Percentiles rank a stretch among this genome's conserved stretches.
These are phyloP conservation scores for Claviceps purpurea DNA, from an alignment of 2,329 filamentous ascomycete species.

Conservation along the genomic window DNA sequence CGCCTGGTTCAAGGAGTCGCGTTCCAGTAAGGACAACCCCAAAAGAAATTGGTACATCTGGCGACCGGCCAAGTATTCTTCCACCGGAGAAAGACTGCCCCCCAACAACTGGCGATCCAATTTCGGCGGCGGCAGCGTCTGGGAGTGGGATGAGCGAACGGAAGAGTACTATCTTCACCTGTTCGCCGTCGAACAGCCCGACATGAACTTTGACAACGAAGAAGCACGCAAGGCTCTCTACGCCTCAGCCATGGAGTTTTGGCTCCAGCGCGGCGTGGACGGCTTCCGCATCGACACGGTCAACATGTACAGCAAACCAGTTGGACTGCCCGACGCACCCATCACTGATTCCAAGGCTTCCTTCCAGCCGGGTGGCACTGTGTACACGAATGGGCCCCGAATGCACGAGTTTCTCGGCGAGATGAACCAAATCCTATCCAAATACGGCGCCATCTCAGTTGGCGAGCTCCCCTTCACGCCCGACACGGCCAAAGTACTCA, in stretches of 20 bases:
- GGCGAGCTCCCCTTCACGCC: conserved; percentile 55
- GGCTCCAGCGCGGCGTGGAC: conserved; percentile 60
- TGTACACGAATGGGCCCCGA: conserved; percentile 54
- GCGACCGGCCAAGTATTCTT: conserved; percentile 36
- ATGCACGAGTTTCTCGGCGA: conserved; percentile 56
- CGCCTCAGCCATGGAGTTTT: conserved; percentile 60
- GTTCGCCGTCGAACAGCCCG: conserved; percentile 64
- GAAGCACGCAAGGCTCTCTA: conserved; percentile 57
- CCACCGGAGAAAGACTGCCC: conserved; percentile 47
- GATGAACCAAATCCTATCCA: conserved; percentile 46
- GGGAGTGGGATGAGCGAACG: conserved; percentile 60
- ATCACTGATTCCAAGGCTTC: conserved; percentile 31
- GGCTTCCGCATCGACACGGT: conserved; percentile 67
- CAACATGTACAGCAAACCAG: conserved; percentile 56
- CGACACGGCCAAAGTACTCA: conserved; percentile 40
- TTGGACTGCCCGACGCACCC: conserved; percentile 44
- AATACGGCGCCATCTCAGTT: conserved; percentile 56
- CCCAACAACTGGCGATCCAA: conserved; percentile 64
- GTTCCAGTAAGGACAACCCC: conserved; percentile 44
- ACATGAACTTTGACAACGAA: conserved; percentile 73
- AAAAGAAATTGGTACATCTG: conserved; percentile 60
- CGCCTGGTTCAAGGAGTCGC: conserved; percentile 56
- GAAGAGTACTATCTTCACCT: conserved; percentile 66
- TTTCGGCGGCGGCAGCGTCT: conserved; percentile 47
- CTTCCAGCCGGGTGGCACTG: conserved; percentile 38